phyloP scores from a whole-genome alignment of 768 basidiomycete genomes.

The Phaeotremella fagi region DNA sequence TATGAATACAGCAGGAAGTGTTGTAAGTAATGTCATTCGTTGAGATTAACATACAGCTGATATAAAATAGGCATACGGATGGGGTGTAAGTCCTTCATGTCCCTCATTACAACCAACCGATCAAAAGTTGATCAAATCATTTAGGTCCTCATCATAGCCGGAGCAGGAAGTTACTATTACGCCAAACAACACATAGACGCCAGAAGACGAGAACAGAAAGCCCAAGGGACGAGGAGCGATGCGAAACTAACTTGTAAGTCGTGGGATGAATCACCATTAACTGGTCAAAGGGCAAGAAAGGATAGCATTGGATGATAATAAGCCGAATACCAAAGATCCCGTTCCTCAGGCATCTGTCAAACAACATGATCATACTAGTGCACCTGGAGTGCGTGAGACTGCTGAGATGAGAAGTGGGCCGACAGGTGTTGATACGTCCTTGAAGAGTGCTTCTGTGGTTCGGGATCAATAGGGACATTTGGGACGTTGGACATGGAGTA shows the following conservation, averaged over 20 bases:
- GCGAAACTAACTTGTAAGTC: slow-evolving; percentile 31
- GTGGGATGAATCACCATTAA: background rate
- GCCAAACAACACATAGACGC: slow-evolving; percentile 28
- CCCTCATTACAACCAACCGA: background rate
- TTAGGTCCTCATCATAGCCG: slow-evolving; percentile 30
- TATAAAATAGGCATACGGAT: slow-evolving; percentile 36
- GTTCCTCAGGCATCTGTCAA: background rate
- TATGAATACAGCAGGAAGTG: slow-evolving; percentile 35
- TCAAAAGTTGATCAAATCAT: background rate
- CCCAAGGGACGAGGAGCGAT: slow-evolving; percentile 13
- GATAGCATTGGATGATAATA: slow-evolving; percentile 3
- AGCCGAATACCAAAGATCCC: background rate
- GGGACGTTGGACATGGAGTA: no score
- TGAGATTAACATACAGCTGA: no score
- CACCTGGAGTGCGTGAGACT: background rate
- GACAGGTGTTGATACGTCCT: slow-evolving; percentile 13
- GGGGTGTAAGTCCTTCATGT: slow-evolving; percentile 25
- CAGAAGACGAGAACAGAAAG: slow-evolving; percentile 17
- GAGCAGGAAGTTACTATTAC: slow-evolving; percentile 27
- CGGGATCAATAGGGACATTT: no score
- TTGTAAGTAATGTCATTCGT: no score
- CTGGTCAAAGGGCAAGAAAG: slow-evolving; percentile 10
- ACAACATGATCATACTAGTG: background rate
- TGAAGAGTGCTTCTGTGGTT: no score
- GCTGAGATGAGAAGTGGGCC: slow-evolving; percentile 6